Percentiles rank a stretch among this genome's conserved stretches.
phyloP scores from a whole-genome alignment of 306 rosid genomes.

The Oxytropis ochrocephala region DNA sequence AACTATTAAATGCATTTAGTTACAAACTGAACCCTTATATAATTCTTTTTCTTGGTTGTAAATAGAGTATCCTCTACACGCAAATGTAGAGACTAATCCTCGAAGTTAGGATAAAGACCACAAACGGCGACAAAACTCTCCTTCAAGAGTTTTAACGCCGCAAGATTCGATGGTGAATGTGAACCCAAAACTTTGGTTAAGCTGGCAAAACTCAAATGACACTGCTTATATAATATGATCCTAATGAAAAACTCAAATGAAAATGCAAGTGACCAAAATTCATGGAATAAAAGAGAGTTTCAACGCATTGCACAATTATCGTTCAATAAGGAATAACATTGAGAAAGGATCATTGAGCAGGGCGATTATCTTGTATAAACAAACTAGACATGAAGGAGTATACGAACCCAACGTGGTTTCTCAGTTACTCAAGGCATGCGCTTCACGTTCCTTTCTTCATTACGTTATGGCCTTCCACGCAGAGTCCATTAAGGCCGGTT shows the following conservation, averaged over 20 bases:
- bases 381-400: slow-evolving; percentile 29
- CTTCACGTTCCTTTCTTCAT: slow-evolving; percentile 27
- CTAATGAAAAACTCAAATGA: neutral
- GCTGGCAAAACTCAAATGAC: no score
- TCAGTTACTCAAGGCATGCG: slow-evolving; percentile 56
- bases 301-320: slow-evolving; percentile 6
- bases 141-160: no score
- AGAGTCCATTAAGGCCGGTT: slow-evolving; percentile 47
- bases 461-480: slow-evolving; percentile 44
- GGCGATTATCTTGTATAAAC: slow-evolving; percentile 35
- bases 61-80: no score
- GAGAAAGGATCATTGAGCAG: slow-evolving; percentile 26
- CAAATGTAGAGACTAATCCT: no score
- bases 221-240: no score
- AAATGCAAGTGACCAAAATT: slow-evolving; percentile 5
- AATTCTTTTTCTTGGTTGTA: no score
- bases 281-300: neutral
- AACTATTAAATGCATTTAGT: no score
- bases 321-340: slow-evolving; percentile 21
- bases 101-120: no score
- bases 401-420: slow-evolving; percentile 31
- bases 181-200: no score
- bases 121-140: no score
- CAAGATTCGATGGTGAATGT: no score
- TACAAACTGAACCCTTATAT: no score